Evolutionary conservation across 345 rosid genomes (phyloP), one percentile per base, ranked within the genome.

Genomic region (Boechera retrofracta): DNA sequence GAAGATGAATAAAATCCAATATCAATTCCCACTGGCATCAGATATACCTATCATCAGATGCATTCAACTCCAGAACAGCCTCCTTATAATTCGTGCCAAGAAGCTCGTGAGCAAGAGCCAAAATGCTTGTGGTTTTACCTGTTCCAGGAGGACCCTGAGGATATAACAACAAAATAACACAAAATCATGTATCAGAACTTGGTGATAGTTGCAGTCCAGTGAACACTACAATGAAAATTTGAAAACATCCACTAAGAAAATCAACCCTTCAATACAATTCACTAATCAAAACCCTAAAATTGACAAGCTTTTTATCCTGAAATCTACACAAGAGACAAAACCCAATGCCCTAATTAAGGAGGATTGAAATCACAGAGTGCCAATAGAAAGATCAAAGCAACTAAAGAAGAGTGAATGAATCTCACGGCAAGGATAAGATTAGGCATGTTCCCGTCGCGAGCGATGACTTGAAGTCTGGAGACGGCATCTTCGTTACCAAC

Each of bases 381-480:
- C 9, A 16, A 31, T 28, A 12, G 44, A 42, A 13, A 42, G 48
- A 42, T 42, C n/a, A 13, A 42, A 42, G n/a, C 6, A 13, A 5
- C 48, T 42, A 42, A 42, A 15, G 54, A 57, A 74, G 8, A 12
- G 57, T 59, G n/a, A 49, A 42, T 59, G n/a, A 48, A 42, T 6
- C 77, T 51, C 64, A 95, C 97, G 7, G 99, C 82, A 32, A 95
- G 72, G 64, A 95, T 92, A 72, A 95, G 87, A 69, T 92, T 87
- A n/a, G 97, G 97, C 96, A 95, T 92, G 91, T 95, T 95, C 72
- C 99, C 97, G 67, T 91, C 96, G 74, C 86, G 96, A 74, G 98
- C 96, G 36, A 95, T 88, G 84, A 92, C 96, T 84, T 89, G 92
- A 64, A 95, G 97, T 64, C 97, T 87, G 2, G 96, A 89, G 76